Base-by-base conservation (phyloP, 129 eudicot species). In the Pseudognaphalium luteoalbum region DNA sequence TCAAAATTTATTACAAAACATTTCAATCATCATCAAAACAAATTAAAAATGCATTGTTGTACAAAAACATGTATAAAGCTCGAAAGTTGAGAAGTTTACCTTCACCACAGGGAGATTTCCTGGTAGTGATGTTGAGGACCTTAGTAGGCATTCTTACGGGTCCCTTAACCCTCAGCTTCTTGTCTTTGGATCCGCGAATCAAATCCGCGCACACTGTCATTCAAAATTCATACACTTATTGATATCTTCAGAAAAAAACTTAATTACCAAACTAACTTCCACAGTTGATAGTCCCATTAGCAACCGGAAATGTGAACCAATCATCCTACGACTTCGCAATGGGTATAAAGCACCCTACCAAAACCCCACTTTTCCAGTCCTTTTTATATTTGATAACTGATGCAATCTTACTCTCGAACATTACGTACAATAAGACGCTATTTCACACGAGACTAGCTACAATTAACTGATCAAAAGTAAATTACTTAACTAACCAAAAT, bases 61-160 rank as follows among this genome's bases (percentile, higher is more conserved):
- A 64, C 58, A 59, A 41, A 66, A 21, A 70, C 28, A 50, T 29
- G 52, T 44, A 44, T 44, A 4, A 44, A 6, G 17, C 66, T 3
- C 30, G 1, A 6, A 4, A n/a, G 11, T 59, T 47, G 6, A 20
- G 7, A 44, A 4, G 50, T 3, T 8, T 1, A 86, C 87, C 89
- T 83, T 86, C 85, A 62, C 87, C 89, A 63, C 83, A 86, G 10
- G 87, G 87, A 25, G 89, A 77, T 77, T 86, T 83, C 78, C 87
- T 86, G 30, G 85, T 83, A 20, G 89, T 86, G 50, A 86, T 83
- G 5, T 83, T 44, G 34, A 86, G 85, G 76, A 83, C 87, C 81
- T 86, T 86, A 52, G 85, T 83, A 3, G 87, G 89, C 84, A 86
- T 82, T 47, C 89, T 79, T 34, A 86, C 86, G 0, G 87, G 89